Evolutionary conservation across 257 asterid species (phyloP), one percentile per base, ranked within the genome.

Genomic region (Verbascum thapsus): DNA sequence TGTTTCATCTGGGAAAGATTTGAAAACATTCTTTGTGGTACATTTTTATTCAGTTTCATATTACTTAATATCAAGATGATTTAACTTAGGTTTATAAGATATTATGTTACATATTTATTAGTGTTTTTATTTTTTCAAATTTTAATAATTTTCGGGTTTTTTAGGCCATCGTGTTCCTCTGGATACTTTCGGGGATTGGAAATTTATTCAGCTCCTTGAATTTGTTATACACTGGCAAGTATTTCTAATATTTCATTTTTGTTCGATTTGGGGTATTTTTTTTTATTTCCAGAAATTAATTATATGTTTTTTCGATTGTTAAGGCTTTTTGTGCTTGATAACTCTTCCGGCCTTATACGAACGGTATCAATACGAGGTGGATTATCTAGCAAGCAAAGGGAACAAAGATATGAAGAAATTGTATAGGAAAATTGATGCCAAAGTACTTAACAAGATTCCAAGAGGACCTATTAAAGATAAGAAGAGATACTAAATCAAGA

Each of bases 391-490:
- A 61, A 71, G 69, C 10, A 77, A 71, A 34, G 94, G 96, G 41
- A 78, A 73, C 56, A 50, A 70, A 58, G 91, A 92, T 43, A 63
- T 81, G 72, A 83, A 79, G 85, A 85, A 70, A 76, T 48, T 83
- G 54, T 87, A 77, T 72, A 76, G 22, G 53, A 85, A 83, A 68
- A 35, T 85, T 35, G 98, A 88, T 48, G 20, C 81, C 55, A 73
- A 76, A 49, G 63, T 86, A 56, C 90, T 88, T 18, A 80, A 77
- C 80, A 88, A 86, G 95, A 91, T 88, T 78, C 97, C 98, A 34
- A 85, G 96, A 73, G 92, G 85, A 58, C 97, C 95, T 5, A 70
- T 80, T 32, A 91, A 86, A 76, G 86, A 85, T 51, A 80, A 72
- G 78, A 88, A 81, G 81, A 79, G 66, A 65, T 79, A 47, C 78